phyloP scores from a whole-genome alignment of 164 flowering plant species.

The Umbellularia californica region DNA sequence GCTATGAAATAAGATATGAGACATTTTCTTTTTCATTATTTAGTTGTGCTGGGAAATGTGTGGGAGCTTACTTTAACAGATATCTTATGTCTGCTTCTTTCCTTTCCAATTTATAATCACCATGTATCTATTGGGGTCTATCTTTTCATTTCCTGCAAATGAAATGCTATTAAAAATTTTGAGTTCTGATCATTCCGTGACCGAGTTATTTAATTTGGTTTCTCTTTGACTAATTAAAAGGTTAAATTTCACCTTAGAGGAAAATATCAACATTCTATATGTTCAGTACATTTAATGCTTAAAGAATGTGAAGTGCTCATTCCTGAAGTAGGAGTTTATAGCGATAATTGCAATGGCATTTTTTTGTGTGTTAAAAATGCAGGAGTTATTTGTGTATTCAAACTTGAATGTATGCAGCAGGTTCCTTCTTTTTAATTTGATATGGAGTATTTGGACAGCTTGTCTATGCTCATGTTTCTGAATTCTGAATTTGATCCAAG shows the following conservation, averaged over 20 bases:
- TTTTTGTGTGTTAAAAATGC: too few relatives aligned
- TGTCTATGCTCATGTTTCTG: not conserved
- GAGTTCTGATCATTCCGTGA: not conserved
- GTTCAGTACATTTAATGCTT: not conserved
- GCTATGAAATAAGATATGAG: slow-evolving; percentile 2
- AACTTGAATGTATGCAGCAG: too few relatives aligned
- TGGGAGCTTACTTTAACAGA: not conserved
- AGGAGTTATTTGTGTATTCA: not conserved
- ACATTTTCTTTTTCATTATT: not conserved
- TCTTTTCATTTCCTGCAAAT: not conserved
- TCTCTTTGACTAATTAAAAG: not conserved
- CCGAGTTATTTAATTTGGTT: not conserved
- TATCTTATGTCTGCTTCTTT: too few relatives aligned
- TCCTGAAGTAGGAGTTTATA: not conserved
- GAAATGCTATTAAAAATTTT: not conserved
- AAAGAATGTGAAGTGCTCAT: not conserved
- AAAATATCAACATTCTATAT: too few relatives aligned
- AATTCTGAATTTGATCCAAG: not conserved
- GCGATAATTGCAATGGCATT: not conserved
- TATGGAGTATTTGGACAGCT: not conserved
- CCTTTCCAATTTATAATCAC: too few relatives aligned
- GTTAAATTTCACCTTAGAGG: not conserved
- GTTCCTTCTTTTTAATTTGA: not conserved
- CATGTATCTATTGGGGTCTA: not conserved
- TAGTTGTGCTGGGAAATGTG: not conserved